phyloP scores from a whole-genome alignment of 805 yeast species.

The Kluyveromyces dobzhanskii region DNA sequence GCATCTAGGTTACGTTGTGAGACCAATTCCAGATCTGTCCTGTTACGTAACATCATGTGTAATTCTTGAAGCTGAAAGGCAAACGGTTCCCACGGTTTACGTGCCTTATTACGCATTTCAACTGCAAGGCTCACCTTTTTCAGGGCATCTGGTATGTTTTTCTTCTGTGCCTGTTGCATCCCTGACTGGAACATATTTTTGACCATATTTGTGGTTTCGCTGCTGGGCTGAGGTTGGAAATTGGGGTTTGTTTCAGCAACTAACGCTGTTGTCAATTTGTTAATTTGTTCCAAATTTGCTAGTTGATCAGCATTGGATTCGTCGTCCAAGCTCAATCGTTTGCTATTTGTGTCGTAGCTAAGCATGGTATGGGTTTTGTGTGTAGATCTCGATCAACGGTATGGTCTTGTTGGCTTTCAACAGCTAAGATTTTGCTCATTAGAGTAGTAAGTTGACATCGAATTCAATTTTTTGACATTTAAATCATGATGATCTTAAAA shows the following conservation, averaged over 20 bases:
- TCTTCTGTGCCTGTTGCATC: conserved; percentile 43
- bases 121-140: conserved; percentile 59
- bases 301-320: conserved; percentile 9
- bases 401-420: no score
- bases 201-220: conserved; percentile 42
- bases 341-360: conserved; percentile 24
- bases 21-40: conserved; percentile 61
- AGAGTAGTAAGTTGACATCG: no score
- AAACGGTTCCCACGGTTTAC: conserved; percentile 68
- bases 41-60: conserved; percentile 54
- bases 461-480: no score
- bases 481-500: no score
- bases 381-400: no score
- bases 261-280: conserved; percentile 28
- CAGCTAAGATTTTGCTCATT: no score
- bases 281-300: conserved; percentile 29
- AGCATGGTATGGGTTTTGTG: conserved; percentile 6
- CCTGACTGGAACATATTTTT: conserved; percentile 61
- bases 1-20: conserved; percentile 49
- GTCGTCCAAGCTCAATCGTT: conserved; percentile 13
- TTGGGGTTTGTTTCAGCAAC: conserved; percentile 39
- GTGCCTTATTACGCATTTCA: conserved; percentile 51
- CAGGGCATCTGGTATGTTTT: conserved; percentile 49
- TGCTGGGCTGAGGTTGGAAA: conserved; percentile 48
- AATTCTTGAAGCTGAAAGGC: conserved; percentile 65